A percentile compares a stretch with the other conserved stretches of the same genome.
Evolutionary conservation across 164 flowering plant species (phyloP).

Genomic region (Vitis cinerea): DNA sequence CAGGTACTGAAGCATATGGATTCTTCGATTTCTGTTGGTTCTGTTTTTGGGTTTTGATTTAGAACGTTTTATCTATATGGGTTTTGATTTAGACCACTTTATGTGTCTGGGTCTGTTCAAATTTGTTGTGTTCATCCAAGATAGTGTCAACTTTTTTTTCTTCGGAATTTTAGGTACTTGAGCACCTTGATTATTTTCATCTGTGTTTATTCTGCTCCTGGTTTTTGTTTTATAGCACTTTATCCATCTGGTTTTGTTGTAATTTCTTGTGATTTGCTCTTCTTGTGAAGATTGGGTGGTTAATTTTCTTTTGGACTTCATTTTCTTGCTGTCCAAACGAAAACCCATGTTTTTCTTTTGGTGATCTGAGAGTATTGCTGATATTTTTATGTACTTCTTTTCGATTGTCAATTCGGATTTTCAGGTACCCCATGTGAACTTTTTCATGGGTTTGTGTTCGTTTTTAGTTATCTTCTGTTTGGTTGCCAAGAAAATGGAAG

Average conservation of each 20-base stretch:
- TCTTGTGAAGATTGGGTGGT: background rate
- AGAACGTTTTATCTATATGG: background rate
- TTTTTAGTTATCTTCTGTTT: background rate
- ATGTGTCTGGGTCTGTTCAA: no score
- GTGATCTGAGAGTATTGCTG: background rate
- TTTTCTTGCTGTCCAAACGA: background rate
- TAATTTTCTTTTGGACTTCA: background rate
- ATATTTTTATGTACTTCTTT: background rate
- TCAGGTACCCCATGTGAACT: background rate
- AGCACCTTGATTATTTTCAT: no score
- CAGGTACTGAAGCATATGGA: conserved; percentile 3
- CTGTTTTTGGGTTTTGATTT: conserved; percentile 11
- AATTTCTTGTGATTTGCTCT: background rate
- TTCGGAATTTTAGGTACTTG: no score
- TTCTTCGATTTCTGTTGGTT: background rate
- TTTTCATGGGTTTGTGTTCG: background rate
- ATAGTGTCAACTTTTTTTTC: no score
- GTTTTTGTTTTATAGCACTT: no score
- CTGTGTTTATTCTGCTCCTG: no score
- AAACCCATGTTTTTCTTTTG: background rate
- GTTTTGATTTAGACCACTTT: background rate
- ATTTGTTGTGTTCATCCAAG: no score
- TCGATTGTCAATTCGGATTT: background rate
- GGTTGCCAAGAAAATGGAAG: conserved; percentile 7
- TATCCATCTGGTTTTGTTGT: no score